Evolutionary conservation across 768 basidiomycete species (phyloP), one percentile per base, ranked within the genome.

Genomic region (Brasilioporus rufonigricans): DNA sequence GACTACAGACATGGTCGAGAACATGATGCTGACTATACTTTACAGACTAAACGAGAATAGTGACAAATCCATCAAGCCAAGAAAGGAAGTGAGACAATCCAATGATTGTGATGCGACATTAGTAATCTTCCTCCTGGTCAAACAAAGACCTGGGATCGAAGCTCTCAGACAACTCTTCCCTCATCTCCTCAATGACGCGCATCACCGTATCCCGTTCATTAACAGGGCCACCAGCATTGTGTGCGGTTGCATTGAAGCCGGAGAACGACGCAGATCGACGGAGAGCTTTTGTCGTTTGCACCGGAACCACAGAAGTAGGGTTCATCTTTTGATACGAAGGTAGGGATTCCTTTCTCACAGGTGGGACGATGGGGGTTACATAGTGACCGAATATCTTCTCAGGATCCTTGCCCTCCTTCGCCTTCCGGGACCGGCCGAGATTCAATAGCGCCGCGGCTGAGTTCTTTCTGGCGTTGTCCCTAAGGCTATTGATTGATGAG

Each of bases 251-350:
- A 11, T 57, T 43, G 58, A 58, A 56, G 5, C 60, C 65, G 16
- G 61, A 59, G 13, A 58, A 63, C 31, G 69, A 69, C 39, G n/a
- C 61, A 5, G 68, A 69, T 31, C 69, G 67, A 43, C 67, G 69
- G 13, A 69, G 55, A 8, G 48, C 31, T 21, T 40, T 55, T 4
- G 60, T 48, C 13, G 18, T 36, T 43, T 31, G 35, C 6, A 0
- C 33, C 6, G 48, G 12, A 21, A 41, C n/a, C 12, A 40, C 39
- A 3, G 49, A 19, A n/a, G n/a, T n/a, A 13, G 40, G 5, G 18
- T 4, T 12, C 24, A 27, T 31, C n/a, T 48, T 53, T 5, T 9
- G 47, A 19, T 44, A 26, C 9, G 52, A 44, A 12, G 52, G 56
- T 12, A 64, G 44, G 1, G 62, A 62, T 1, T 60, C 65, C 46